Percentiles rank a stretch among this genome's conserved stretches.
These are phyloP conservation scores for Astrocystis sublimbata DNA, from an alignment of 495 filamentous ascomycete species.

Conservation along the genomic window DNA sequence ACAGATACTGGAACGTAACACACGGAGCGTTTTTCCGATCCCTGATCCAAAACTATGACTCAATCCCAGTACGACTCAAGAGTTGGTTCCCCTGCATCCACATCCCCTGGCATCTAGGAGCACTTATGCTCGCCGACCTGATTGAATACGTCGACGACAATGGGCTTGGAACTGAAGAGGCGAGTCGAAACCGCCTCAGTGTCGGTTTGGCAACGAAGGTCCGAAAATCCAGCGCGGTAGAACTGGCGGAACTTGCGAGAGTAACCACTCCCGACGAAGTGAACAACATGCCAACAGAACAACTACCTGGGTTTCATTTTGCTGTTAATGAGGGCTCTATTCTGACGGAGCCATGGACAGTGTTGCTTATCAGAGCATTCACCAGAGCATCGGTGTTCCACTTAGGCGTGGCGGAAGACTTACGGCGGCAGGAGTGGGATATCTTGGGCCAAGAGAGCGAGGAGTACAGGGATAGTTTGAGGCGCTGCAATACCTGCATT, in stretches of 20 bases:
- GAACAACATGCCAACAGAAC: background rate
- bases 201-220: conserved; percentile 32
- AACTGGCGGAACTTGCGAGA: conserved; percentile 41
- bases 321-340: conserved; percentile 38
- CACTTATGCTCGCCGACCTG: conserved; percentile 47
- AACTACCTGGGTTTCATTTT: conserved; percentile 30
- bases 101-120: conserved; percentile 51
- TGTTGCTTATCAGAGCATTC: conserved; percentile 46
- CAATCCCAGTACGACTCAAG: conserved; percentile 45
- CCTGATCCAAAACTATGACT: conserved; percentile 43
- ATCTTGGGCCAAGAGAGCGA: conserved; percentile 8
- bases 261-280: conserved; percentile 27
- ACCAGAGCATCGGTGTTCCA: conserved; percentile 41
- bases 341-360: conserved; percentile 50
- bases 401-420: conserved; percentile 22
- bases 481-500: conserved; percentile 39
- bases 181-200: conserved; percentile 31
- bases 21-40: conserved; percentile 48
- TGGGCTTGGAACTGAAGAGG: conserved; percentile 5
- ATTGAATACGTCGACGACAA: conserved; percentile 36
- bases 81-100: conserved; percentile 51
- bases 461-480: conserved; percentile 16
- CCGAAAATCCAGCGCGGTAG: conserved; percentile 35
- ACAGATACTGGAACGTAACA: conserved; percentile 46
- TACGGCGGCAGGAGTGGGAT: conserved; percentile 9